Conservation (phyloP, 257 asterid species). For the Solanum raphanifolium region DNA sequence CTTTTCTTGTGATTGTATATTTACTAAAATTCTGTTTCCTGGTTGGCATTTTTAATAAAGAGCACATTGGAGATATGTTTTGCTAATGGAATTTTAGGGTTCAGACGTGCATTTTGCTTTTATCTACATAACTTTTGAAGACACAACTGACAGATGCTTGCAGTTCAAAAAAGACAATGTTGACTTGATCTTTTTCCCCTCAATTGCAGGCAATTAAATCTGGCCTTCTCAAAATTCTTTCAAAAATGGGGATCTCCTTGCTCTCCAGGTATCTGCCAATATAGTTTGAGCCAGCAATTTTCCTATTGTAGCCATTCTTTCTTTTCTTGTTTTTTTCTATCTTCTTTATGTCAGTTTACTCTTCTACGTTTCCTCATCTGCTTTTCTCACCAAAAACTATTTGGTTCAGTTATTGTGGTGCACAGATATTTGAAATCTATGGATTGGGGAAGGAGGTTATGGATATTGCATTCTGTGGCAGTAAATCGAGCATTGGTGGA, state of each 20-base stretch:
- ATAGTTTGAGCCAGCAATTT: not conserved
- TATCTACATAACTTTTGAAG: not conserved
- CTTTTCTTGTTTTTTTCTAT: not conserved
- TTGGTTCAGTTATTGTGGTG: conserved; percentile 80
- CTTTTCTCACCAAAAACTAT: conserved; percentile 16
- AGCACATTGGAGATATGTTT: not conserved
- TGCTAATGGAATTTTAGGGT: not conserved
- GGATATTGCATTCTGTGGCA: conserved; percentile 85
- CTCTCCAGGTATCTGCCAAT: conserved; percentile 66
- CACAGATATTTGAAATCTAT: conserved; percentile 95
- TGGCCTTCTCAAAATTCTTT: conserved; percentile 88
- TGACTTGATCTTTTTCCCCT: not conserved
- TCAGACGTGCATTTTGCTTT: not conserved
- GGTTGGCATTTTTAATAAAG: not conserved
- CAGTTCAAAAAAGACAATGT: not conserved
- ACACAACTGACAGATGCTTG: not conserved
- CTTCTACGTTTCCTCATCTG: conserved; percentile 1
- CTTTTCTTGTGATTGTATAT: not conserved
- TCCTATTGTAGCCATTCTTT: not conserved
- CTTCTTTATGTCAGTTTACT: not conserved
- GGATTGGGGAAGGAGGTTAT: conserved; percentile 83
- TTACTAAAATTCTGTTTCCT: not conserved
- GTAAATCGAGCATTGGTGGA: conserved; percentile 88
- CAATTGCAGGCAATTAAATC: conserved; percentile 69
- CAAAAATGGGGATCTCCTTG: conserved; percentile 98